A percentile compares a stretch with the other conserved stretches of the same genome.
These are phyloP conservation scores for Russula virescens DNA, from an alignment of 768 basidiomycete genomes.

Conservation along the genomic window DNA sequence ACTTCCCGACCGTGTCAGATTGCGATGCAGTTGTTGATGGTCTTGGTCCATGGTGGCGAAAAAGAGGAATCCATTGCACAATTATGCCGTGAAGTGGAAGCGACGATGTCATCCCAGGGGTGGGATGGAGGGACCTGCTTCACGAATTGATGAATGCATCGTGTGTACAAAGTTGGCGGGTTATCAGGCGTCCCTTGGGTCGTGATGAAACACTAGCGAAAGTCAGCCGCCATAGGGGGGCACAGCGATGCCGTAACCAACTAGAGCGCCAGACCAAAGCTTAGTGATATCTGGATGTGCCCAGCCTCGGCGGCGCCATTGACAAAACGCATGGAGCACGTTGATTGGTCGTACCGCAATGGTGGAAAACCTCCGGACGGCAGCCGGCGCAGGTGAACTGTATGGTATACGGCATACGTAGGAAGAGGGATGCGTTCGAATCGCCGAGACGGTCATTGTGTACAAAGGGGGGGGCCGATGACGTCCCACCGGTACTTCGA, in stretches of 20 bases:
- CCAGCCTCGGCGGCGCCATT: slow-evolving; percentile 22
- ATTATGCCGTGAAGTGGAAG: slow-evolving; percentile 17
- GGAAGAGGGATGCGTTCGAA: neutral
- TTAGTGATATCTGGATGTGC: slow-evolving; percentile 18
- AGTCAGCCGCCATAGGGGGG: slow-evolving; percentile 19
- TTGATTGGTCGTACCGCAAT: slow-evolving; percentile 16
- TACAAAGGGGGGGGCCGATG: neutral
- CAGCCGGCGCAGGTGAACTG: neutral
- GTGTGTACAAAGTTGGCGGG: neutral
- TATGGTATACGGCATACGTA: slow-evolving; percentile 3
- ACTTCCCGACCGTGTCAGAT: slow-evolving; percentile 3
- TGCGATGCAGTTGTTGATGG: neutral
- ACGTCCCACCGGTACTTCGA: slow-evolving; percentile 4
- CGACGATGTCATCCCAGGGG: neutral
- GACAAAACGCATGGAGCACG: slow-evolving; percentile 14
- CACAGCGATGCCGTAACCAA: slow-evolving; percentile 13
- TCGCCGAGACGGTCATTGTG: slow-evolving; percentile 6
- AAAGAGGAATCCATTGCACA: neutral
- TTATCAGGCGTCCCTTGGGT: neutral
- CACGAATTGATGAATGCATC: slow-evolving; percentile 14
- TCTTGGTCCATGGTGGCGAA: slow-evolving; percentile 1
- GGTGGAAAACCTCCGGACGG: slow-evolving; percentile 18
- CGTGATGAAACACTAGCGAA: slow-evolving; percentile 19
- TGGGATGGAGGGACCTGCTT: slow-evolving; percentile 1
- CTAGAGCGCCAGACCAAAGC: slow-evolving; percentile 9